Conservation (phyloP, 345 rosid genomes). For the Heritiera fomes region DNA sequence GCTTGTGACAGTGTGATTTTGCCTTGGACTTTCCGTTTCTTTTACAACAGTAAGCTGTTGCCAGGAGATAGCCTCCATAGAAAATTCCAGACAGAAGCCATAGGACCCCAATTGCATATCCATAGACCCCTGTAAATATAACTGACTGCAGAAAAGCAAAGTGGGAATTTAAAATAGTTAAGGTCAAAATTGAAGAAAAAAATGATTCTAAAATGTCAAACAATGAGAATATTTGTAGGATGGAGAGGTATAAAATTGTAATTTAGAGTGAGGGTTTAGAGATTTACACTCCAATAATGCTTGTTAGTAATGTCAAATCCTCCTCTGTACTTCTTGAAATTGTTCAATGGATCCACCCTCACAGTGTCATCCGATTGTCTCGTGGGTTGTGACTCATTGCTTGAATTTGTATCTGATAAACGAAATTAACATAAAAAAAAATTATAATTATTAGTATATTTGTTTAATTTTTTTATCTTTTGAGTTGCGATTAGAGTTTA, state of each 20-base stretch:
- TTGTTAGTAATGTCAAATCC: constrained; percentile 44
- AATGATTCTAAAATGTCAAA: no score
- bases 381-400: background rate
- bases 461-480: no score
- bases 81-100: constrained; percentile 57
- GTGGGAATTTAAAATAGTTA: no score
- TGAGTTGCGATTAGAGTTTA: no score
- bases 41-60: constrained; percentile 31
- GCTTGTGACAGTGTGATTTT: constrained; percentile 29
- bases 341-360: constrained; percentile 57
- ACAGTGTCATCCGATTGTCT: constrained; percentile 20
- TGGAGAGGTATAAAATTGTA: no score
- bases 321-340: constrained; percentile 58
- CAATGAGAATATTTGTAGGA: no score
- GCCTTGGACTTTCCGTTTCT: constrained; percentile 31
- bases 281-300: constrained; percentile 74
- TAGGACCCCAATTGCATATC: constrained; percentile 47
- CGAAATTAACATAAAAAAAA: background rate
- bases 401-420: constrained; percentile 17
- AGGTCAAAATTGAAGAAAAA: no score
- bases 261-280: background rate
- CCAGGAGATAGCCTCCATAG: constrained; percentile 36
- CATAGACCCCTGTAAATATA: constrained; percentile 57
- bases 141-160: constrained; percentile 48
- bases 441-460: background rate